These are phyloP conservation scores for Fomitopsis serialis DNA, from an alignment of 768 basidiomycete genomes.

Conservation along the genomic window DNA sequence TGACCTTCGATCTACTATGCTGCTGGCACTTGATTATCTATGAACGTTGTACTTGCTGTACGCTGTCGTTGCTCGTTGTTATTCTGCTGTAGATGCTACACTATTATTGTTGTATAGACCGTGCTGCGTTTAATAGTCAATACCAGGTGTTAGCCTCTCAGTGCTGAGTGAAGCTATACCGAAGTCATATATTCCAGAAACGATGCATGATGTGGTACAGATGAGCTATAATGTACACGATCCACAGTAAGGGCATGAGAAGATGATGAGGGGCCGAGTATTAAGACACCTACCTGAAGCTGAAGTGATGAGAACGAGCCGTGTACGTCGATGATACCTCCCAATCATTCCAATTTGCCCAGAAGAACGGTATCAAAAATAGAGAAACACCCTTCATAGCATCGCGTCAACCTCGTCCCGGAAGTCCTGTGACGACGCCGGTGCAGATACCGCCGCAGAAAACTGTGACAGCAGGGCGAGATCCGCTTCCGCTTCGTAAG, in stretches of 20 bases:
- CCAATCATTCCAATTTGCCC: not conserved
- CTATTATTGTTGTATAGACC: conserved; percentile 1
- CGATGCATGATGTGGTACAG: not conserved
- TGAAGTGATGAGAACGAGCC: no score
- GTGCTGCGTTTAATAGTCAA: not conserved
- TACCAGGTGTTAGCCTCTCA: not conserved
- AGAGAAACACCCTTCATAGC: conserved; percentile 4
- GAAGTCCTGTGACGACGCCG: conserved; percentile 17
- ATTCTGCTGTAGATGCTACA: not conserved
- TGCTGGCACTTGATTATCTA: conserved; percentile 1
- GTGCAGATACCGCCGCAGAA: conserved; percentile 3
- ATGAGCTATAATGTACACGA: not conserved
- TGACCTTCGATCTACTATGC: not conserved
- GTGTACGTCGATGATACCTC: no score
- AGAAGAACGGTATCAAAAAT: not conserved
- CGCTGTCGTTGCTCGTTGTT: conserved; percentile 1
- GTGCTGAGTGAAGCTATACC: not conserved
- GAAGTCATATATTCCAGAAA: not conserved
- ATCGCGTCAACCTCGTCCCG: conserved; percentile 21
- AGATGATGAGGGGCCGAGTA: not conserved
- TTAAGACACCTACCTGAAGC: not conserved
- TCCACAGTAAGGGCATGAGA: not conserved
- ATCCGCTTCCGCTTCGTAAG: conserved; percentile 5
- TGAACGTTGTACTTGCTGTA: not conserved
- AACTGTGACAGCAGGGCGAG: conserved; percentile 3